phyloP scores from a whole-genome alignment of 2,329 filamentous ascomycete species.

The Nigrospora osmanthi region DNA sequence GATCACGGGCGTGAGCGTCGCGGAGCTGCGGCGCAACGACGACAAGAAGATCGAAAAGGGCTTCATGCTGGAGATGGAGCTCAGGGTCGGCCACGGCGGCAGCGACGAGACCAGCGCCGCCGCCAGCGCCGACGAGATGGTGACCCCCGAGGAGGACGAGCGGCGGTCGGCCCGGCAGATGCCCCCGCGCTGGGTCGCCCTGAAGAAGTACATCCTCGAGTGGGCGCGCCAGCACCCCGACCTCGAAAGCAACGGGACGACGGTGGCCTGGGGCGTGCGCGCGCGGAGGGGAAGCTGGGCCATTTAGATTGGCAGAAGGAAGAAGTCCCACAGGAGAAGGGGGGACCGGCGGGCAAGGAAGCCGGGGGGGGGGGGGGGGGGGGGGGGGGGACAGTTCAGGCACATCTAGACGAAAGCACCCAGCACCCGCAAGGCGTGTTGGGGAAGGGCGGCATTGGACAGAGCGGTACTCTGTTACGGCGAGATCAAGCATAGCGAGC shows the following conservation, averaged over 20 bases:
- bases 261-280: slow-evolving; percentile 60
- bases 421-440: too few relatives aligned
- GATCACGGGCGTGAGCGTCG: slow-evolving; percentile 63
- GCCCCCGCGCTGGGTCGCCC: slow-evolving; percentile 67
- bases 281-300: slow-evolving; percentile 68
- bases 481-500: too few relatives aligned
- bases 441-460: too few relatives aligned
- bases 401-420: too few relatives aligned
- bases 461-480: too few relatives aligned
- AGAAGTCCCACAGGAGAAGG: too few relatives aligned
- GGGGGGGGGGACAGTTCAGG: too few relatives aligned
- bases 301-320: slow-evolving; percentile 23
- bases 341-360: too few relatives aligned
- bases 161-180: slow-evolving; percentile 34
- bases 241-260: slow-evolving; percentile 49
- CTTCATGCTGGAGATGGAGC: slow-evolving; percentile 57
- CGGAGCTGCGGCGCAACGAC: slow-evolving; percentile 67
- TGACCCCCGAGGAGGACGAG: slow-evolving; percentile 29
- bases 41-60: slow-evolving; percentile 51
- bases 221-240: slow-evolving; percentile 85
- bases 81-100: slow-evolving; percentile 19
- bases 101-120: slow-evolving; percentile 2
- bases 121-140: slow-evolving; percentile 19
- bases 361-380: too few relatives aligned
- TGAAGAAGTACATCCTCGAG: slow-evolving; percentile 76